Conservation (phyloP, 768 basidiomycete genomes). For the Boletus rex-veris region DNA sequence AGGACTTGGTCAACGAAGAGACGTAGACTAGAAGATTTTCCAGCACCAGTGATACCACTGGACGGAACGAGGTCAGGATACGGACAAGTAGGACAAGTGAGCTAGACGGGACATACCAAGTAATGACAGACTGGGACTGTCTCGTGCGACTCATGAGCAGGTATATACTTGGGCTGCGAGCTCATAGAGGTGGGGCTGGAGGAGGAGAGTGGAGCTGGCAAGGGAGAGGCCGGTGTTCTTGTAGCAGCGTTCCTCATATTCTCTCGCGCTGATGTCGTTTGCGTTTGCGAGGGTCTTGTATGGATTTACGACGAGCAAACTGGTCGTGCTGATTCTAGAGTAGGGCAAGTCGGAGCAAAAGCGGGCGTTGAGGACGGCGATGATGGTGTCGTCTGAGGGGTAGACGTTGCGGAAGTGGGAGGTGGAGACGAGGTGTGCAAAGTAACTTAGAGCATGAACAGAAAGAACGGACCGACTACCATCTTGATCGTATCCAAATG, state of each 20-base stretch:
- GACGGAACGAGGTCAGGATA: not conserved
- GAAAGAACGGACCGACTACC: too few relatives aligned
- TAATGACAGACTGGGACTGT: conserved; percentile 73
- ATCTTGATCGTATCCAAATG: too few relatives aligned
- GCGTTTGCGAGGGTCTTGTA: conserved; percentile 75
- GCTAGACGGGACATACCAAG: conserved; percentile 50
- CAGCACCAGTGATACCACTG: conserved; percentile 88
- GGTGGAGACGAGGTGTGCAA: too few relatives aligned
- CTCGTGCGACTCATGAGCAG: conserved; percentile 74
- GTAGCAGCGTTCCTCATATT: conserved; percentile 81
- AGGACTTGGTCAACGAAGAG: conserved; percentile 80
- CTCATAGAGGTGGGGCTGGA: conserved; percentile 88
- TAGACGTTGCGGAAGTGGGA: too few relatives aligned
- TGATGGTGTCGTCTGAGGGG: conserved; percentile 80
- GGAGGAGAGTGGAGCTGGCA: conserved; percentile 55
- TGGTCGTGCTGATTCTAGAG: conserved; percentile 66
- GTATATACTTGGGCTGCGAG: conserved; percentile 85
- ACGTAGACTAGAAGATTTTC: conserved; percentile 71
- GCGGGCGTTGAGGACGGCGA: conserved; percentile 76
- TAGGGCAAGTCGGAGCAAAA: conserved; percentile 86
- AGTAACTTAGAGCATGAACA: too few relatives aligned
- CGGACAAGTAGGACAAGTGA: not conserved
- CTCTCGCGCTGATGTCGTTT: conserved; percentile 76
- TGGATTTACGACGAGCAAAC: conserved; percentile 82
- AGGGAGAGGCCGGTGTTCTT: conserved; percentile 68